phyloP scores from a whole-genome alignment of 2,329 filamentous ascomycete genomes.

The Fusarium vanettenii region DNA sequence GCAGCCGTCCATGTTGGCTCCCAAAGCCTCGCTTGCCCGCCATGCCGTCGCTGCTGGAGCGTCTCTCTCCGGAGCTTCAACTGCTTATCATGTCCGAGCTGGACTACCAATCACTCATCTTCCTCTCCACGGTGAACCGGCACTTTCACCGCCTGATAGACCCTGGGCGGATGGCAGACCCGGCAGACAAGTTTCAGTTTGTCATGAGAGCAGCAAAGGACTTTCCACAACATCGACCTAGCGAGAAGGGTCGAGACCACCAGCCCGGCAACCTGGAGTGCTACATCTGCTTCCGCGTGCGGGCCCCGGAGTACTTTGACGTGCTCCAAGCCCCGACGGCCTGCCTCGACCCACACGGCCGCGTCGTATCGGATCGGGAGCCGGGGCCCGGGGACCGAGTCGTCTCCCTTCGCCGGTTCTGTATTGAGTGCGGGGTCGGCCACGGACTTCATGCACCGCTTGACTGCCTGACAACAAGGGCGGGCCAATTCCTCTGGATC shows the following conservation, averaged over 20 bases:
- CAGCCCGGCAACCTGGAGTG: constrained; percentile 56
- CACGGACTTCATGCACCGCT: constrained; percentile 52
- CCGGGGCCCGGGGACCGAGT: constrained; percentile 45
- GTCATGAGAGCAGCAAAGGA: constrained; percentile 56
- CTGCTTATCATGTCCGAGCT: constrained; percentile 49
- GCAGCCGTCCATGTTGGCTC: constrained; percentile 21
- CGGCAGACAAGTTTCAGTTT: constrained; percentile 53
- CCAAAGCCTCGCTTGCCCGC: constrained; percentile 9
- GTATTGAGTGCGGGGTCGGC: constrained; percentile 55
- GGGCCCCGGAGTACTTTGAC: constrained; percentile 53
- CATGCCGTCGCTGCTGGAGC: constrained; percentile 47
- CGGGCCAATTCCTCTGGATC: constrained; percentile 54
- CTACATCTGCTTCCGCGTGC: constrained; percentile 56
- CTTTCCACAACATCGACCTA: constrained; percentile 54
- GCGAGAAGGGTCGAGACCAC: constrained; percentile 51
- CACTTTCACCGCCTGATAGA: constrained; percentile 49
- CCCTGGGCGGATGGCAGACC: constrained; percentile 49
- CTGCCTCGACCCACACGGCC: constrained; percentile 48
- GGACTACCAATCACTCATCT: constrained; percentile 56
- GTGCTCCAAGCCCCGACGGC: constrained; percentile 49
- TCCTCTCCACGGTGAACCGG: constrained; percentile 51
- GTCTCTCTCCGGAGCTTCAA: constrained; percentile 50
- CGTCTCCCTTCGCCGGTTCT: constrained; percentile 53
- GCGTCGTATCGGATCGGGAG: constrained; percentile 45
- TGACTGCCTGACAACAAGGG: constrained; percentile 53